Base-by-base conservation (phyloP, 192 early-diverging fungal species). In the Backusella tarrabulga region DNA sequence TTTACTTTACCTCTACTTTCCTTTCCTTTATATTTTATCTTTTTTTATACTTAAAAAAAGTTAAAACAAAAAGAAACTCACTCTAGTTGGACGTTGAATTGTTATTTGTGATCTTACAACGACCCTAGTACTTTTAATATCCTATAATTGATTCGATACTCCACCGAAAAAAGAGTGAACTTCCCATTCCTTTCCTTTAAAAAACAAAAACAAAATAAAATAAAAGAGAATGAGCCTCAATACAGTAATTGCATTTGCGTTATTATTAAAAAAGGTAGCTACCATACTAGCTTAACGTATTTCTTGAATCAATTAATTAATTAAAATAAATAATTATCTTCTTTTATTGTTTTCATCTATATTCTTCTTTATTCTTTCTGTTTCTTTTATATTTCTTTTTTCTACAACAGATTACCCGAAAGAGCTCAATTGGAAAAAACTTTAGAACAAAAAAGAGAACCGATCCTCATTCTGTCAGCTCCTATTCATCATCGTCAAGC, bases 191-290 rank as follows among this genome's bases (percentile, higher is more conserved):
- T 44, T 76, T 69, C 35, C 54, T 56, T 56, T 69, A 56, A 56
- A 17, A 56, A n/a, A 56, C 21, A 56, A 56, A 56, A 56, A 11
- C 38, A 40, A 40, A 56, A 56, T n/a, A 56, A 69, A 69, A 69
- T 36, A 69, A 69, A 69, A 68, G 35, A 69, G 17, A 69, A 77
- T 77, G 76, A 77, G 70, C 41, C 71, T 66, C 19, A 71, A 44
- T 56, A 71, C 76, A n/a, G 46, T 77, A 50, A 77, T 69, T 36
- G 69, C 56, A 32, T 71, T 77, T 52, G 50, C 76, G 19, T 26
- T 77, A 9, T 67, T 77, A 42, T 40, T 77, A n/a, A 77, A 77
- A 72, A 77, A 77, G 76, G 76, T 77, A 56, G 54, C n/a, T 21
- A 56, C 26, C n/a, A 40, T n/a, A 54, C 54, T 56, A 56, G 54